Base-by-base conservation (phyloP, 495 filamentous ascomycete genomes). In the Astrocystis sublimbata region DNA sequence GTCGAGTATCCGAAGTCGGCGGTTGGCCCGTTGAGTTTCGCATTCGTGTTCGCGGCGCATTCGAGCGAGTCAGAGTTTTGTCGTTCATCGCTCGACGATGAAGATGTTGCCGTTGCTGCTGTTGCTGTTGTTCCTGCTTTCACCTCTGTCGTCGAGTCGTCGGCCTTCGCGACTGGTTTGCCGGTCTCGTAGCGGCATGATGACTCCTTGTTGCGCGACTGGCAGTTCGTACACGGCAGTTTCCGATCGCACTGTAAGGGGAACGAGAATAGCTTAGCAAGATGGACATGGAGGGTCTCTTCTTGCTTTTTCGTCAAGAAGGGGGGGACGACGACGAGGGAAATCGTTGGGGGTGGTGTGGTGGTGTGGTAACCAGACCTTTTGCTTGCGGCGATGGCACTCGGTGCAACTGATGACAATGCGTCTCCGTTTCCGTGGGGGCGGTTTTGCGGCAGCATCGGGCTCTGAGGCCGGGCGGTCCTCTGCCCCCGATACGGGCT, bases 331-430 rank as follows among this genome's bases (percentile, higher is more conserved):
- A n/a, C n/a, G n/a, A n/a, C n/a, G n/a, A n/a, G n/a, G n/a, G 45
- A 35, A 24, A 52, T 52, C 45, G 58, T 33, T 51, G 60, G 38
- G 50, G 17, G 30, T 24, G 30, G 2, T 43, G n/a, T n/a, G 51
- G 3, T 26, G 5, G 56, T 19, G n/a, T n/a, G 53, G 41, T 45
- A 40, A 50, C 43, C 67, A 35, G 19, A 83, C 83, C 80, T 86
- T 87, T 69, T 87, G 85, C 66, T 87, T 88, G 53, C 85, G 77
- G 53, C 85, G 73, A 67, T 88, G 85, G 57, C 85, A 88, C 67
- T 88, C 85, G 17, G 79, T 85, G 63, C 85, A 88, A 1, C 82
- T 85, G 23, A 87, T 83, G 33, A 86, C 81, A 38, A 81, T 79
- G 41, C 85, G 81, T 58, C 81, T 83, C 58, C 87, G 81, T 69